Conservation (phyloP, 345 rosid species). For the Triadica sebifera region DNA sequence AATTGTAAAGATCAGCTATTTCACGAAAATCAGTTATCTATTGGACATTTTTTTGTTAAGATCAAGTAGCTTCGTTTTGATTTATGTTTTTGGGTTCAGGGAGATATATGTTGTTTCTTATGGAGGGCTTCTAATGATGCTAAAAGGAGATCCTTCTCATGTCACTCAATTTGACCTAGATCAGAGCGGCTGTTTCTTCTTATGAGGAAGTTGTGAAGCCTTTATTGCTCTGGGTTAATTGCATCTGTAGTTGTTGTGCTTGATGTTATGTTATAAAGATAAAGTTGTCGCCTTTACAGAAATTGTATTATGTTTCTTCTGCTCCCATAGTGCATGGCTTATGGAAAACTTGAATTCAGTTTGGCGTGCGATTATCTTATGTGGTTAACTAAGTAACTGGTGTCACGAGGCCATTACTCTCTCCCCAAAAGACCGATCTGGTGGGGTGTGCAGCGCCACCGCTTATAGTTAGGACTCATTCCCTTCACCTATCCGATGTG, state of each 20-base stretch:
- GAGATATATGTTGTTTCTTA: conserved; percentile 77
- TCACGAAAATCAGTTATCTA: too few species aligned
- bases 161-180: conserved; percentile 60
- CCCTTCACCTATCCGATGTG: too few species aligned
- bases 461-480: too few species aligned
- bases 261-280: too few species aligned
- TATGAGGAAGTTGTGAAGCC: conserved; percentile 52
- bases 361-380: not conserved
- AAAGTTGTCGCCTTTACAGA: not conserved
- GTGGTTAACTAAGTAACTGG: not conserved
- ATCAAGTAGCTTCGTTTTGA: not conserved
- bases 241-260: not conserved
- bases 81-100: conserved; percentile 33
- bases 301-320: not conserved
- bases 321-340: not conserved
- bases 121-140: conserved; percentile 81
- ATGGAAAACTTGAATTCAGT: not conserved
- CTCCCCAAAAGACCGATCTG: too few species aligned
- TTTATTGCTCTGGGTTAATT: not conserved
- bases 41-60: too few species aligned
- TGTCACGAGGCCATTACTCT: too few species aligned
- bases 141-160: conserved; percentile 72
- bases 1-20: too few species aligned
- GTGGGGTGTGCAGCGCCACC: too few species aligned
- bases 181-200: conserved; percentile 75